These are phyloP conservation scores for Talaromyces adpressus DNA, from an alignment of 495 filamentous ascomycete species.

Conservation along the genomic window DNA sequence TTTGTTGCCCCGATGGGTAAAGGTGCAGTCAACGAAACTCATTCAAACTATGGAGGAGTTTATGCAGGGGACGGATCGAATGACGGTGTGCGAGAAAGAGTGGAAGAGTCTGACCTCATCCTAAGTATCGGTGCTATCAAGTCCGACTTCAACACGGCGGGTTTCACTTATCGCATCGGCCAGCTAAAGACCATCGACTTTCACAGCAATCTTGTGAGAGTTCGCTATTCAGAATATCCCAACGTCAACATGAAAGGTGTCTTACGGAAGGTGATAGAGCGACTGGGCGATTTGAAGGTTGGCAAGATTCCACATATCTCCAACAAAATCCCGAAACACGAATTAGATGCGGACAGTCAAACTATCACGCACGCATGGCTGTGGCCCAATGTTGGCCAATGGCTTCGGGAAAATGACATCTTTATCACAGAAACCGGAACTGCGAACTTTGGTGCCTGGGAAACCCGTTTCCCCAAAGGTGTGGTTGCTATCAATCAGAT, in stretches of 20 bases:
- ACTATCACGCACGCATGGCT: constrained; percentile 79
- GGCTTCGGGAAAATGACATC: constrained; percentile 68
- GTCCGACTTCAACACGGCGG: constrained; percentile 87
- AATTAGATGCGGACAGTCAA: constrained; percentile 37
- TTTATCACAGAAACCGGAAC: constrained; percentile 88
- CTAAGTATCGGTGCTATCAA: constrained; percentile 77
- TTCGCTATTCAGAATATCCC: constrained; percentile 78
- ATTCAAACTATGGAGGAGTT: constrained; percentile 73
- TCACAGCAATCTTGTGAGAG: constrained; percentile 68
- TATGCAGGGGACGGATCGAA: constrained; percentile 79
- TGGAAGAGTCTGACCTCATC: constrained; percentile 78
- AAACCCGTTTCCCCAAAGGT: constrained; percentile 69
- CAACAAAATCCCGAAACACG: constrained; percentile 52
- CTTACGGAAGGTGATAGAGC: constrained; percentile 63
- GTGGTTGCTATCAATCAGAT: constrained; percentile 78
- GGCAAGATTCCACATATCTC: constrained; percentile 29
- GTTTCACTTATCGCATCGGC: constrained; percentile 78
- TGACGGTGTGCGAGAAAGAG: constrained; percentile 58
- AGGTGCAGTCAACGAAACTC: constrained; percentile 73
- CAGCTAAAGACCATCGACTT: constrained; percentile 84
- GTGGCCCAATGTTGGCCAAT: constrained; percentile 76
- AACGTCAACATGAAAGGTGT: constrained; percentile 81
- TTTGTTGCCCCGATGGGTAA: constrained; percentile 94
- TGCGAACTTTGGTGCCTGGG: constrained; percentile 84
- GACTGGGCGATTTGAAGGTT: constrained; percentile 50